Evolutionary conservation across 2,329 filamentous ascomycete species (phyloP), one percentile per base, ranked within the genome.

Genomic region (Colletotrichum lindemuthianum): DNA sequence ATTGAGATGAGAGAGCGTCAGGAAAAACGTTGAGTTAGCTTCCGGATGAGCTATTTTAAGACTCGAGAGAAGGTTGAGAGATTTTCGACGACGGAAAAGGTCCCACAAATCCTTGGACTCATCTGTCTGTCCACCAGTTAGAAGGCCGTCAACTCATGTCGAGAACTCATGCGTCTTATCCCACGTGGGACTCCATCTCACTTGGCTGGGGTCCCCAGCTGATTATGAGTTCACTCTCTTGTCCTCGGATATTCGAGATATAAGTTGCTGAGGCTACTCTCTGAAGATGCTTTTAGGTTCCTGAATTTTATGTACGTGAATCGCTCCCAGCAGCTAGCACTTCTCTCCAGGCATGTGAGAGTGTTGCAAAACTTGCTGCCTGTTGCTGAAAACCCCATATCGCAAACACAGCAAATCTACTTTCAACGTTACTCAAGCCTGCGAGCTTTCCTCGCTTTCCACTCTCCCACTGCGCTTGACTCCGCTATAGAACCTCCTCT

Each of bases 11-110:
- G 41, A 56, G 32, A 40, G 3, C 24, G 34, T 13, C 8, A 24
- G 34, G 15, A 36, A 50, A 51, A 16, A 50, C 56, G 63, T 65
- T 65, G 58, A 63, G 58, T 57, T 47, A 34, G 63, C 39, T 37
- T 40, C 33, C 11, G 33, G 43, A 16, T 57, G 63, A 63, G 63
- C 59, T 63, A 63, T 61, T 63, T 65, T 65, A 52, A 52, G 16
- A 56, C 43, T n/a, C 56, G 6, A 24, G 5, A 50, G 55, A 48
- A n/a, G 16, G 40, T 61, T 65, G 61, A 61, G 61, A 65, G 58
- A 65, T 56, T 65, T 65, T 65, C 1, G 48, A 41, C 24, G 44
- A 5, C 40, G 33, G n/a, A 15, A 32, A 15, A 8, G 50, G 36
- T 47, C 47, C 63, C 63, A 51, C 52, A 48, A 45, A 47, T 45